Conservation (phyloP, 768 basidiomycete genomes). For the Crepidotus variabilis region DNA sequence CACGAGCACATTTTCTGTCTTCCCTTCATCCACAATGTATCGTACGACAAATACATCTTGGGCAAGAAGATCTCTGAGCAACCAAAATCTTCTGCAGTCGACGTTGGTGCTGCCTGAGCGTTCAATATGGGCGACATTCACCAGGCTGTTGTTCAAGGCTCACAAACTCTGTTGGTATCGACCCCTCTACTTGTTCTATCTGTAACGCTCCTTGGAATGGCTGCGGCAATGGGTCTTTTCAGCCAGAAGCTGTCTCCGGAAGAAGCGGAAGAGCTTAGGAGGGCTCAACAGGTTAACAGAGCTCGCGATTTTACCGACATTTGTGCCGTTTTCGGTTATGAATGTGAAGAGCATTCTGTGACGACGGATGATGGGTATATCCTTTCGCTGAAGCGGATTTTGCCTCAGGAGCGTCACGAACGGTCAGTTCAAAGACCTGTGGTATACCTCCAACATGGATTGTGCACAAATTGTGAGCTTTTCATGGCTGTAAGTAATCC, state of each 20-base stretch:
- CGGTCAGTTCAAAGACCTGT: slow-evolving; percentile 5
- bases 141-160: neutral
- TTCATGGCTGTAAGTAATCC: slow-evolving; percentile 12
- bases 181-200: neutral
- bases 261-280: neutral
- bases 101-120: no score
- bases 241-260: neutral
- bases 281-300: slow-evolving; percentile 5
- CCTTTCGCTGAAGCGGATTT: slow-evolving; percentile 5
- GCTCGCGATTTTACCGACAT: slow-evolving; percentile 12
- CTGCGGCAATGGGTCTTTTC: neutral
- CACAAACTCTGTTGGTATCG: neutral
- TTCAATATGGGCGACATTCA: neutral
- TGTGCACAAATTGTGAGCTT: slow-evolving; percentile 16
- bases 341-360: slow-evolving; percentile 13
- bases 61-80: no score
- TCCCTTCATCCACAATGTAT: neutral
- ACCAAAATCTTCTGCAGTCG: no score
- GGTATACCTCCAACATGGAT: slow-evolving; percentile 16
- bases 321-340: slow-evolving; percentile 14
- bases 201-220: neutral
- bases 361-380: slow-evolving; percentile 19
- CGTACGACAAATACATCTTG: slow-evolving; percentile 2
- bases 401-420: neutral
- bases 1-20: no score